phyloP scores from a whole-genome alignment of 2,329 filamentous ascomycete species.

The Bipolaris gigantea region DNA sequence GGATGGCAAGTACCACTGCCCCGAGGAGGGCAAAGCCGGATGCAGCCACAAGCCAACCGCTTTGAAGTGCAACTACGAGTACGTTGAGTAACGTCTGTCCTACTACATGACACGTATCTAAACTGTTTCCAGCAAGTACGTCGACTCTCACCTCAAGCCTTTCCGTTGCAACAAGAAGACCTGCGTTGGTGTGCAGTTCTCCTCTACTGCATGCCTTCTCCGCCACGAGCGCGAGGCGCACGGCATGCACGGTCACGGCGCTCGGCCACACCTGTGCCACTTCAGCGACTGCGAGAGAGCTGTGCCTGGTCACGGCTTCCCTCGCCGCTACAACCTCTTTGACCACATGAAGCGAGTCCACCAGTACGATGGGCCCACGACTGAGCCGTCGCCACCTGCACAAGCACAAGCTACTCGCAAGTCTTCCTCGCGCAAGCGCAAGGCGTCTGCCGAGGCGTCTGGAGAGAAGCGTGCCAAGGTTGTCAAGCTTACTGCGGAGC shows the following conservation, averaged over 20 bases:
- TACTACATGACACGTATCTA: constrained; percentile 2
- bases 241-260: constrained; percentile 90
- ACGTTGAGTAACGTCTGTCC: constrained; percentile 48
- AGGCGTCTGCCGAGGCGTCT: constrained; percentile 36
- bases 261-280: constrained; percentile 83
- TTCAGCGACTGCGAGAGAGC: constrained; percentile 87
- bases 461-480: constrained; percentile 41
- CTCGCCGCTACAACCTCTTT: constrained; percentile 90
- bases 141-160: constrained; percentile 94
- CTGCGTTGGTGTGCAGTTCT: constrained; percentile 87
- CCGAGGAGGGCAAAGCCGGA: constrained; percentile 70
- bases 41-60: constrained; percentile 93
- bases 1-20: constrained; percentile 92
- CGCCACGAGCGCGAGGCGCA: constrained; percentile 95
- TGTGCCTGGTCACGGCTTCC: constrained; percentile 82
- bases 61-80: constrained; percentile 99
- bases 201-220: constrained; percentile 90
- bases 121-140: constrained; percentile 72
- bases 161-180: constrained; percentile 88
- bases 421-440: constrained; percentile 39
- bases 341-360: constrained; percentile 98
- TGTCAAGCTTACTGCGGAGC: constrained; percentile 36
- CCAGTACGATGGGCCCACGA: constrained; percentile 53
- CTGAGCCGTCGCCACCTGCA: constrained; percentile 37
- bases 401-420: constrained; percentile 32